These are phyloP conservation scores for Gastrolobium villosum DNA, from an alignment of 306 rosid genomes.

Conservation along the genomic window DNA sequence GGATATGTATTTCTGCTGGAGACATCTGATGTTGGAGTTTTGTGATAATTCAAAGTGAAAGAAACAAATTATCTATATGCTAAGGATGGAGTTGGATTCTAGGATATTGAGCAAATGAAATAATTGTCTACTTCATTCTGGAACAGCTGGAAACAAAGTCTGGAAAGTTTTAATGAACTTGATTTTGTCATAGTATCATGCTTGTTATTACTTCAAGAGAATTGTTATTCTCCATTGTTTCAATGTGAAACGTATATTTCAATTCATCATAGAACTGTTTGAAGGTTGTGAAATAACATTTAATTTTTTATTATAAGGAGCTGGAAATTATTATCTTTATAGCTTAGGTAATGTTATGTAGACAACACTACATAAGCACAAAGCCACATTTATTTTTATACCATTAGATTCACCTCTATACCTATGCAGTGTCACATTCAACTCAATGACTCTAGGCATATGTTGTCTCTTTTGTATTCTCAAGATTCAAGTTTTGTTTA, in stretches of 20 bases:
- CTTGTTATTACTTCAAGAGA: neutral
- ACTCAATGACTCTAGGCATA: neutral
- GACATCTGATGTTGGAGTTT: neutral
- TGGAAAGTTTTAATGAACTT: neutral
- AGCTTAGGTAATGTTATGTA: neutral
- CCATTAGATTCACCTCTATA: conserved; percentile 7
- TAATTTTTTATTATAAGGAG: neutral
- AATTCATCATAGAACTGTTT: neutral
- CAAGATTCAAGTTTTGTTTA: neutral
- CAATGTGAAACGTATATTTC: too few relatives aligned
- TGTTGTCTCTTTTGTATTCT: neutral
- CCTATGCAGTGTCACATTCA: neutral
- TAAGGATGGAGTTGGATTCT: neutral
- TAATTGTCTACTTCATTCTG: neutral
- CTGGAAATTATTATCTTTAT: neutral
- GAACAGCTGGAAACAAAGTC: neutral
- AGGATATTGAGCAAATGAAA: neutral
- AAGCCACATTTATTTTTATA: neutral
- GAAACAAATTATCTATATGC: neutral
- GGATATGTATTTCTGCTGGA: neutral
- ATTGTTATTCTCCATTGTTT: neutral
- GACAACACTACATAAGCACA: neutral
- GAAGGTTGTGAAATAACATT: neutral
- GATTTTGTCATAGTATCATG: neutral
- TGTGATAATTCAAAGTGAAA: neutral